Conservation (phyloP, 139 green algal genomes). For the Deuterostichococcus epilithicus region DNA sequence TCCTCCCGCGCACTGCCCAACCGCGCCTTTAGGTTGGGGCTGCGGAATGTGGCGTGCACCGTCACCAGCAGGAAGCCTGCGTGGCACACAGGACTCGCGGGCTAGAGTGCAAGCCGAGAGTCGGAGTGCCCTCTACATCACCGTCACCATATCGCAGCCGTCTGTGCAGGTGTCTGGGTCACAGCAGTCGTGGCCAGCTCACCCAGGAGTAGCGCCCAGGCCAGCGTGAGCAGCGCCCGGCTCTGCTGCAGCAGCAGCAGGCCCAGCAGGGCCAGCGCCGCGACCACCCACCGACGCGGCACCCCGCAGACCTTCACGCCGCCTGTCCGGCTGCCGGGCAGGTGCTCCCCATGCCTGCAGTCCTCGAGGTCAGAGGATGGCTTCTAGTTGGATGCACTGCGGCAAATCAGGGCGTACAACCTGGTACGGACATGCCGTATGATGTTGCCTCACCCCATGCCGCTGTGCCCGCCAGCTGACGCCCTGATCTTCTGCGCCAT, state of each 20-base stretch:
- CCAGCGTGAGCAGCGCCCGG: conserved; percentile 17
- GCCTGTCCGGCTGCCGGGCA: neutral
- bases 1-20: conserved; percentile 41
- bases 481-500: conserved; percentile 25
- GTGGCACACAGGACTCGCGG: too few species aligned
- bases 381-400: too few species aligned
- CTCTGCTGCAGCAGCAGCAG: conserved; percentile 12
- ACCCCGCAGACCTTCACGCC: conserved; percentile 20
- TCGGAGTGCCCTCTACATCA: too few species aligned
- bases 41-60: conserved; percentile 31
- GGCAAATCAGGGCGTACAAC: too few species aligned
- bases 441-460: conserved; percentile 11
- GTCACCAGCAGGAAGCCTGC: conserved; percentile 27
- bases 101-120: too few species aligned
- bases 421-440: too few species aligned
- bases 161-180: too few species aligned
- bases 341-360: neutral
- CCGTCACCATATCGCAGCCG: too few species aligned
- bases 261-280: neutral
- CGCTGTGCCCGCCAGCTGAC: conserved; percentile 10
- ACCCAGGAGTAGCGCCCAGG: conserved; percentile 31
- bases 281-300: conserved; percentile 6
- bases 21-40: conserved; percentile 47
- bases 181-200: neutral
- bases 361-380: neutral